Evolutionary conservation across 306 rosid genomes (phyloP).

Genomic region (Fragaria vesca): DNA sequence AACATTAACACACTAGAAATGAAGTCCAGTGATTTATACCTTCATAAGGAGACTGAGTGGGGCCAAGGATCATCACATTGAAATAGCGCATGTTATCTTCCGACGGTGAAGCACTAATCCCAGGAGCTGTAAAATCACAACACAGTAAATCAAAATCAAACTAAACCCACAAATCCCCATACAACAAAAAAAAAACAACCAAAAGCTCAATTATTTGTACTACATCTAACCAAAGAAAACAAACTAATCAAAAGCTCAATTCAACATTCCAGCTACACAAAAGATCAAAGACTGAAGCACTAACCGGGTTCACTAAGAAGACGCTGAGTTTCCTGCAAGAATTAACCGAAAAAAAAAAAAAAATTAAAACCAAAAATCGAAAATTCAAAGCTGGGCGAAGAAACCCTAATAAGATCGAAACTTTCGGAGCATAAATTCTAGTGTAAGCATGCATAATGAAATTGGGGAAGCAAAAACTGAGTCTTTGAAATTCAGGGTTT

Average conservation of each 20-base stretch:
- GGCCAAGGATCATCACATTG: slow-evolving; percentile 98
- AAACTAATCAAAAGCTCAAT: slow-evolving; percentile 1
- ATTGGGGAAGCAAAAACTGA: neutral
- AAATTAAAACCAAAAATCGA: slow-evolving; percentile 1
- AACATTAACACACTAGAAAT: neutral
- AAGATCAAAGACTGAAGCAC: slow-evolving; percentile 18
- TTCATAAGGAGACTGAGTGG: slow-evolving; percentile 96
- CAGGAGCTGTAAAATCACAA: slow-evolving; percentile 71
- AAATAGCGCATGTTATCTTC: slow-evolving; percentile 97
- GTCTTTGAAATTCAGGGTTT: neutral
- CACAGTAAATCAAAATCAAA: slow-evolving; percentile 21
- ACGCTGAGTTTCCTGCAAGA: slow-evolving; percentile 92
- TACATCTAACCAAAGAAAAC: neutral
- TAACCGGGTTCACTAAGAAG: slow-evolving; percentile 97
- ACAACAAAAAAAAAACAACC: neutral
- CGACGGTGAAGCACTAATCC: slow-evolving; percentile 96
- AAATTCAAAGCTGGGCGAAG: slow-evolving; percentile 5
- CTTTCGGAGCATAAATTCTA: neutral
- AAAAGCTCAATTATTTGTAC: neutral
- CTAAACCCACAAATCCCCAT: slow-evolving; percentile 9
- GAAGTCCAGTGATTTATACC: slow-evolving; percentile 38
- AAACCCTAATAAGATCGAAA: neutral
- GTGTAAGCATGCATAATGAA: neutral
- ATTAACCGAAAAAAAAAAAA: slow-evolving; percentile 18
- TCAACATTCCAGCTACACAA: slow-evolving; percentile 16